These are phyloP conservation scores for Linum tenue DNA, from an alignment of 345 rosid species.

Conservation along the genomic window DNA sequence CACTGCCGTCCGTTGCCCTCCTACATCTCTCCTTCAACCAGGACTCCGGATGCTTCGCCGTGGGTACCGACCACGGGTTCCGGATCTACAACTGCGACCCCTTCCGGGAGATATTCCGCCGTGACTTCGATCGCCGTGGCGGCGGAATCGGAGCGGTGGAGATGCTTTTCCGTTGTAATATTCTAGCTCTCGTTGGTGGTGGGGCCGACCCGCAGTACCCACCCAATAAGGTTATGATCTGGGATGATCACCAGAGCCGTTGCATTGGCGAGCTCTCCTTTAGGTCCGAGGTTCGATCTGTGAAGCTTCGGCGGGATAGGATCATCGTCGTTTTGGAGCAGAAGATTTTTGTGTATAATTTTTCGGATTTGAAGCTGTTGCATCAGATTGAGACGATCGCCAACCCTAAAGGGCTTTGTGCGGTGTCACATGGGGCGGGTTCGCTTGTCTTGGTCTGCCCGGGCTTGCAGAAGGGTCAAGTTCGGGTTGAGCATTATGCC, in stretches of 20 bases:
- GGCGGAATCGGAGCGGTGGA: conserved; percentile 70
- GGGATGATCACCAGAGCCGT: conserved; percentile 86
- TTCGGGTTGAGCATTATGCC: conserved; percentile 77
- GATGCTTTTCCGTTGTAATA: conserved; percentile 88
- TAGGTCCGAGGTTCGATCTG: conserved; percentile 76
- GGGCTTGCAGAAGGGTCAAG: conserved; percentile 83
- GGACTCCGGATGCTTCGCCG: conserved; percentile 80
- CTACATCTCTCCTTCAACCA: conserved; percentile 81
- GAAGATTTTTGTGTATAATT: conserved; percentile 78
- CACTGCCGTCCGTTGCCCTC: conserved; percentile 25
- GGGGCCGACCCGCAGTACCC: conserved; percentile 77
- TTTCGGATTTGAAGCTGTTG: conserved; percentile 67
- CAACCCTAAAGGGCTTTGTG: conserved; percentile 86
- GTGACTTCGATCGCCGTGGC: conserved; percentile 64
- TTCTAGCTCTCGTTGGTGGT: conserved; percentile 81
- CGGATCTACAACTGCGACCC: conserved; percentile 87
- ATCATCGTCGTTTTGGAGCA: conserved; percentile 70
- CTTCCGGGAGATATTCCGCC: conserved; percentile 85
- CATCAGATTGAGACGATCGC: conserved; percentile 85
- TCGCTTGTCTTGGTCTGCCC: conserved; percentile 78
- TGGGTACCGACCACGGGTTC: conserved; percentile 85
- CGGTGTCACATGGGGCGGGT: conserved; percentile 68
- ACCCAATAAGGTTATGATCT: conserved; percentile 74
- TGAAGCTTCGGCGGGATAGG: conserved; percentile 67
- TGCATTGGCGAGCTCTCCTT: conserved; percentile 84